Conservation (phyloP, 768 basidiomycete genomes). For the Gymnopilus junonius region DNA sequence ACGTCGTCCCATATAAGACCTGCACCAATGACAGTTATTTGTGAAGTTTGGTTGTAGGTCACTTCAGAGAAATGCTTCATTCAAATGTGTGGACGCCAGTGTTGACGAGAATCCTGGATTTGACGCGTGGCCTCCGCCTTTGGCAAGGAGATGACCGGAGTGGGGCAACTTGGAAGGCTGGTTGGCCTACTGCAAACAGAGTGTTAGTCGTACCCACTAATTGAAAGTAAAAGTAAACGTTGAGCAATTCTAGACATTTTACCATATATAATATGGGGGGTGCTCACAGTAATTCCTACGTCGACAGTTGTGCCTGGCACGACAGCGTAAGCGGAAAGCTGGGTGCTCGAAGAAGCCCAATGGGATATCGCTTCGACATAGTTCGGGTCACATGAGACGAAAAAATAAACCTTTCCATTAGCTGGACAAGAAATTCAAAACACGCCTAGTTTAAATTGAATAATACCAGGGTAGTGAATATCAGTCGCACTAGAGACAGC, state of each 20-base stretch:
- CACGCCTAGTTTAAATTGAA: not conserved
- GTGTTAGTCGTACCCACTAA: conserved; percentile 48
- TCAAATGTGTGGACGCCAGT: conserved; percentile 59
- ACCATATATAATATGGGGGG: not conserved
- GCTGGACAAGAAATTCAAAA: not conserved
- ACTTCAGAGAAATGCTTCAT: conserved; percentile 54
- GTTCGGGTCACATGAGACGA: conserved; percentile 11
- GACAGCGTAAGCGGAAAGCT: conserved; percentile 55
- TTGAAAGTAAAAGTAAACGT: conserved; percentile 40
- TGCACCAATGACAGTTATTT: conserved; percentile 46
- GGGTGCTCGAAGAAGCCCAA: conserved; percentile 55
- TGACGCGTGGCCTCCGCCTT: conserved; percentile 62
- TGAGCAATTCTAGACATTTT: not conserved
- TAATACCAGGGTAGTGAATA: conserved; percentile 48
- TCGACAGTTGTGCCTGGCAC: conserved; percentile 61
- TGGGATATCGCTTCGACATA: conserved; percentile 52
- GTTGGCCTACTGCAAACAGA: conserved; percentile 53
- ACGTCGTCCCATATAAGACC: conserved; percentile 68
- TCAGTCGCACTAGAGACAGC: conserved; percentile 47
- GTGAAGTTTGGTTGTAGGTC: conserved; percentile 39
- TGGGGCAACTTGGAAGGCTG: not conserved
- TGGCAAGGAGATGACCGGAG: conserved; percentile 24
- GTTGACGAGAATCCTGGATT: conserved; percentile 68
- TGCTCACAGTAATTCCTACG: conserved; percentile 51
- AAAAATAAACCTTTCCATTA: not conserved